Evolutionary conservation across 2,329 filamentous ascomycete genomes (phyloP), one percentile per base, ranked within the genome.

Genomic region (Pseudofabraea citricarpa): DNA sequence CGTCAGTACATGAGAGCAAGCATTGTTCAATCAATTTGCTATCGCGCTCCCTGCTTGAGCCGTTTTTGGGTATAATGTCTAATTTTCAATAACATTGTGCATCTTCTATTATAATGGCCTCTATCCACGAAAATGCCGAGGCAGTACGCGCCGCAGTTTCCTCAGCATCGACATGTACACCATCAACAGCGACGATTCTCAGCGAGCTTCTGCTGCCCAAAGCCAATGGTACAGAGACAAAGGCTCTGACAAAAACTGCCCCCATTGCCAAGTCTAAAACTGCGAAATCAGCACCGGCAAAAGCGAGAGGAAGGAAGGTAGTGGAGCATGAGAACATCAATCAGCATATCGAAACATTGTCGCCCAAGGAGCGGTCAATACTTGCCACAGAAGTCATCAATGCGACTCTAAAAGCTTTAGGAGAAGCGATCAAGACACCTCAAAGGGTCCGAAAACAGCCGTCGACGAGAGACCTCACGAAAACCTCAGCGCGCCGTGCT

Each of bases 371-470:
- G 45, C 79, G 75, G 60, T 81, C 80, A 40, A 70, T 77, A 35
- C 66, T 90, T 26, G 85, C 86, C 10, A 88, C 85, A 0, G 78
- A 89, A 48, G 71, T 88, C 26, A 79, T 89, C 55, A 91, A 90
- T 59, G 69, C 71, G 6, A 74, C 81, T 1, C 70, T 90, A 29
- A 89, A 86, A 56, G 72, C 76, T 8, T 71, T 91, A 3, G 73
- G 74, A n/a, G 81, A 86, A 44, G 80, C 80, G 0, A 71, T 80
- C 16, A 89, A 82, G 58, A 63, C 68, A 15, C 52, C 58, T 1
- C 16, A 47, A 2, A 35, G 46, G 15, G 40, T 50, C 8, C 52
- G 52, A 41, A 51, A 49, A 39, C 51, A 55, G 31, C 40, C 46
- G 29, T 53, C 51, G 20, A 50, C 57, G 18, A 61, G 66, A 29